A percentile compares a stretch with the other conserved stretches of the same genome.
Conservation (phyloP, 2,329 filamentous ascomycete species). For the Hypoxylon sp. region DNA sequence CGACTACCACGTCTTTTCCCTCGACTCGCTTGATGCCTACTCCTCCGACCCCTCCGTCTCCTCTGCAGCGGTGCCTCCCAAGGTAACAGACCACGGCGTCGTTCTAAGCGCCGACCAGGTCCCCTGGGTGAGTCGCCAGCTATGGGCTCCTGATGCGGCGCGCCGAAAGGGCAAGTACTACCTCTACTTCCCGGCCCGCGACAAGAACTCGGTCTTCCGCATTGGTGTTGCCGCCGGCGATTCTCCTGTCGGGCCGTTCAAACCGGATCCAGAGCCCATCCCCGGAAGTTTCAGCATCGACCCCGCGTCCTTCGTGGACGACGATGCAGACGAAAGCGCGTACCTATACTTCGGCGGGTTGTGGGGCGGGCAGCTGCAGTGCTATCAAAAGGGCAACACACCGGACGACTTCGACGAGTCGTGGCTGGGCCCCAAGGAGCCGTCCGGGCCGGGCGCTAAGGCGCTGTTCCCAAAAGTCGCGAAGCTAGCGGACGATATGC, state of each 20-base stretch:
- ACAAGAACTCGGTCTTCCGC: slow-evolving; percentile 76
- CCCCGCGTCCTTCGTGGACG: slow-evolving; percentile 80
- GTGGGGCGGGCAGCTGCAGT: slow-evolving; percentile 85
- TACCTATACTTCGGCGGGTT: slow-evolving; percentile 84
- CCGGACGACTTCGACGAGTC: slow-evolving; percentile 63
- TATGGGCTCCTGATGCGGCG: slow-evolving; percentile 86
- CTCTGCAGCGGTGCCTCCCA: slow-evolving; percentile 16
- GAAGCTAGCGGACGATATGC: slow-evolving; percentile 74
- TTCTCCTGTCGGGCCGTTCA: slow-evolving; percentile 77
- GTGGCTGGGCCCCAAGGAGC: slow-evolving; percentile 70
- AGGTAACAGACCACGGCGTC: slow-evolving; percentile 78
- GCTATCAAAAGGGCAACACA: slow-evolving; percentile 70
- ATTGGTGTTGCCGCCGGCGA: slow-evolving; percentile 78
- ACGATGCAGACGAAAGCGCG: slow-evolving; percentile 64
- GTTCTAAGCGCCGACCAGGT: slow-evolving; percentile 74
- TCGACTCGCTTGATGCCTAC: slow-evolving; percentile 64
- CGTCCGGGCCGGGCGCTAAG: slow-evolving; percentile 63
- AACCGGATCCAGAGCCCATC: slow-evolving; percentile 73
- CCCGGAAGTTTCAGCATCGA: slow-evolving; percentile 81
- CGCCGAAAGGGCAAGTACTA: slow-evolving; percentile 74
- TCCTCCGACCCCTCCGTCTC: slow-evolving; percentile 12
- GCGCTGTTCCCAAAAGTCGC: slow-evolving; percentile 77
- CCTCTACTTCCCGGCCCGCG: slow-evolving; percentile 81
- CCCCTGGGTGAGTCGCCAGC: slow-evolving; percentile 82
- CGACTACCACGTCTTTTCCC: slow-evolving; percentile 84